Evolutionary conservation across 352 stramenopile genomes (phyloP), one percentile per base, ranked within the genome.

Genomic region (Pythium dissotocum): DNA sequence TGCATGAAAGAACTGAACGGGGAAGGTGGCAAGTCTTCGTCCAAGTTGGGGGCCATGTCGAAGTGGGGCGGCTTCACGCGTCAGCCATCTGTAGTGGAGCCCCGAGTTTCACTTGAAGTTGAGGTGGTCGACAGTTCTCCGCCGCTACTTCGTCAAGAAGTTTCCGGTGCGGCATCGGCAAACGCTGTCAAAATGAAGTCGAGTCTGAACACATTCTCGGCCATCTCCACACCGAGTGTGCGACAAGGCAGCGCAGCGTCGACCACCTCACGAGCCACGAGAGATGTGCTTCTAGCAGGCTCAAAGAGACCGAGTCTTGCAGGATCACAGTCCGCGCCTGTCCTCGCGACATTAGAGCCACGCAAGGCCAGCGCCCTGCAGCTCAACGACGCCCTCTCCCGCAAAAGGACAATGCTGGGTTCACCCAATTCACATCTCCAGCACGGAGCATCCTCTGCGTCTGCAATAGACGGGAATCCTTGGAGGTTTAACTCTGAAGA

Each of bases 141-240:
- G 14, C 28, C 44, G 8, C 30, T 66, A 8, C 56, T 65, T 6
- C 46, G 61, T 6, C 56, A 65, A 44, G 67, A 73, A 38, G 54
- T 66, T 7, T 36, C 40, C 7, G 54, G 55, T 4, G 46, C 55
- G 0, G 33, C 58, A 5, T 65, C 64, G 2, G 57, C 30, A 1
- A 59, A 54, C 33, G 63, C 63, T 14, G 67, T 73, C 55, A 58
- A 58, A 35, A 69, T 73, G 67, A 73, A 73, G 48, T 67, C 56
- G 4, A 73, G 61, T 58, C 30, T 73, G 12, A 69, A 55, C 14
- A 69, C 67, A 16, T 73, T 73, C 40, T 69, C 58, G 4, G 46
- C 67, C 5, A 68, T 73, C 26, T 69, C 54, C 4, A 67, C 60
- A 3, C 14, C 46, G n/a, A 38, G 7, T 42, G 6, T 44, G n/a